Evolutionary conservation across 2,329 filamentous ascomycete species (phyloP).

Genomic region (Laburnicola sp.): DNA sequence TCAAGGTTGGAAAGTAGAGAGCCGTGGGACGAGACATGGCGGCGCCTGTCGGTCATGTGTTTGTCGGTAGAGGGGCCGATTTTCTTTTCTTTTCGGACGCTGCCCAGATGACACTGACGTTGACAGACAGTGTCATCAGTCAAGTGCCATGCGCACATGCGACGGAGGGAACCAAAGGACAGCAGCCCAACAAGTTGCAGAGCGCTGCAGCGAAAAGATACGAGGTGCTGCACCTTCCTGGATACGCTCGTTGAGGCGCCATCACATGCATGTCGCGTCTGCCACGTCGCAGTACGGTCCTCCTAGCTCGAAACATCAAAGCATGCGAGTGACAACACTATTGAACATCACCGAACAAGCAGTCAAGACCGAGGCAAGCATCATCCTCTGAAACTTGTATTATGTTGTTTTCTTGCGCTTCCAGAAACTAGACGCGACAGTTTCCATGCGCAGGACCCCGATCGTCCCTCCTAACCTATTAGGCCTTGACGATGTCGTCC

Average conservation of each 20-base stretch:
- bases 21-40: neutral
- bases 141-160: neutral
- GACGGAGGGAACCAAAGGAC: no score
- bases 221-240: neutral
- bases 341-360: constrained; percentile 1
- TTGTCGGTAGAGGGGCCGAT: no score
- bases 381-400: neutral
- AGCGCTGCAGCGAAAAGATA: no score
- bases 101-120: neutral
- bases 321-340: constrained; percentile 3
- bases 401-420: neutral
- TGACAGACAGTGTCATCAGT: neutral
- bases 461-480: neutral
- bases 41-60: neutral
- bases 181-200: no score
- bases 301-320: neutral
- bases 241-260: constrained; percentile 2
- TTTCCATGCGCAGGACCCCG: neutral
- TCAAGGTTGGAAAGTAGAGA: no score
- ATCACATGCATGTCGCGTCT: neutral
- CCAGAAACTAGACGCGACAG: neutral
- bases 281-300: neutral
- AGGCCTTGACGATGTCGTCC: neutral
- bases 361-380: neutral
- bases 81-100: no score